Evolutionary conservation across 1,284 basidiomycete species (phyloP).

Genomic region (Mycocalia duriaeana): DNA sequence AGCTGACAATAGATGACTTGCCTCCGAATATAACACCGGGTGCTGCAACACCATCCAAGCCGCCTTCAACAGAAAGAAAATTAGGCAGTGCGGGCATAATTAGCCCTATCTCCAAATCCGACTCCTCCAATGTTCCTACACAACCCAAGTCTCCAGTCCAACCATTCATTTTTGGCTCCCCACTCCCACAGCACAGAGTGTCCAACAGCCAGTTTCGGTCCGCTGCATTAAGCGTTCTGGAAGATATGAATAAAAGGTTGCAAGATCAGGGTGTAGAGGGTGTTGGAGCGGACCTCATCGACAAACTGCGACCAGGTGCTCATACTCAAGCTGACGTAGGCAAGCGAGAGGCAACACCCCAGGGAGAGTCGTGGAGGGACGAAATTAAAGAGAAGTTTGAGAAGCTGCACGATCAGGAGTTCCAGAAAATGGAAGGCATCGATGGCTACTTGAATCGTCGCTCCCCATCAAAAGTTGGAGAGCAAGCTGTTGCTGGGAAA

Average conservation of each 20-base stretch:
- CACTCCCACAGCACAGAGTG: constrained; percentile 51
- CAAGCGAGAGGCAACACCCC: constrained; percentile 21
- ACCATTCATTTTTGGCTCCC: constrained; percentile 72
- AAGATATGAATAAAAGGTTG: constrained; percentile 74
- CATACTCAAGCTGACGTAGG: constrained; percentile 11
- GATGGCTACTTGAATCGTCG: constrained; percentile 55
- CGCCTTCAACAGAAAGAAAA: constrained; percentile 9
- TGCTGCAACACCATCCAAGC: constrained; percentile 2
- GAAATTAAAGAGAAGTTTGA: constrained; percentile 47
- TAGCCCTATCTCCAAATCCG: constrained; percentile 5
- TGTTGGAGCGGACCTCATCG: constrained; percentile 38
- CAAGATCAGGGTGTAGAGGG: constrained; percentile 40
- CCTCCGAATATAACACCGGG: constrained; percentile 11
- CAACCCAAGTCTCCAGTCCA: constrained; percentile 17
- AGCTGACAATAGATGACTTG: constrained; percentile 39
- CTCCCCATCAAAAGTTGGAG: constrained; percentile 29
- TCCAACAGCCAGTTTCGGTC: constrained; percentile 58
- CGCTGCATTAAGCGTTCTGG: constrained; percentile 60
- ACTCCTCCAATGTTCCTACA: background rate
- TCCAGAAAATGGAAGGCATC: constrained; percentile 75
- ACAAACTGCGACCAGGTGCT: constrained; percentile 24
- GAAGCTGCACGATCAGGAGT: constrained; percentile 56
- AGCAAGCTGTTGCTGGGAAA: constrained; percentile 34
- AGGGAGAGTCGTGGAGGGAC: constrained; percentile 26
- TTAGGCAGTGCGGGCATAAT: constrained; percentile 16